Evolutionary conservation across 2,329 filamentous ascomycete species (phyloP).

Genomic region (Trichoderma guizhouense): DNA sequence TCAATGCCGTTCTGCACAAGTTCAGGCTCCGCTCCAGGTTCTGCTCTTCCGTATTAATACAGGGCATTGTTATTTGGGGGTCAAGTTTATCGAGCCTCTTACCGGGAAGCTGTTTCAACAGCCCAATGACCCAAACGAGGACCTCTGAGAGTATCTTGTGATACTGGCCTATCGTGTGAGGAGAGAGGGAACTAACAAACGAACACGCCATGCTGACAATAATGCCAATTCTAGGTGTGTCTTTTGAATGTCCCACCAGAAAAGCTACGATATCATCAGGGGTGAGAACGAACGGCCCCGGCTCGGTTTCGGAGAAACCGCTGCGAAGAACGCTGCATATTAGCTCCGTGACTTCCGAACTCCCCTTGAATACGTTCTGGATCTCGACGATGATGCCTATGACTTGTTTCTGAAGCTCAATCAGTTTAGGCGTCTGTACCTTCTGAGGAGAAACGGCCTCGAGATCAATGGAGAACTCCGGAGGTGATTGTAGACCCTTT

Average conservation of each 20-base stretch:
- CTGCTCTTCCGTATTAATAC: slow-evolving; percentile 38
- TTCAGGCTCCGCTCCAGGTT: slow-evolving; percentile 68
- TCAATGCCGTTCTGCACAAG: slow-evolving; percentile 72
- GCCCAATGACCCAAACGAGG: slow-evolving; percentile 58
- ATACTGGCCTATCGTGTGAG: slow-evolving; percentile 42
- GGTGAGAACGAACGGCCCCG: slow-evolving; percentile 75
- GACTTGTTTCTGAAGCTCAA: slow-evolving; percentile 44
- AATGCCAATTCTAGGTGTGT: slow-evolving; percentile 64
- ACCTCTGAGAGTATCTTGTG: slow-evolving; percentile 49
- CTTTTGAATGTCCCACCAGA: slow-evolving; percentile 55
- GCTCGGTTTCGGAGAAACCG: slow-evolving; percentile 70
- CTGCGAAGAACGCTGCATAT: slow-evolving; percentile 69
- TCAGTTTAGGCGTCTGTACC: slow-evolving; percentile 18
- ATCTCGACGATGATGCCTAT: slow-evolving; percentile 46
- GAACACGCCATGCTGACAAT: slow-evolving; percentile 70
- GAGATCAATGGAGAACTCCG: slow-evolving; percentile 65
- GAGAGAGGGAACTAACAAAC: slow-evolving; percentile 60
- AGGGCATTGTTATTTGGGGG: background rate
- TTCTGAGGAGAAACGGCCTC: slow-evolving; percentile 44
- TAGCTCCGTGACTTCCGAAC: slow-evolving; percentile 66
- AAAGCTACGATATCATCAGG: slow-evolving; percentile 63
- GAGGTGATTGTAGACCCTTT: slow-evolving; percentile 66
- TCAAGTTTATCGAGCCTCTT: slow-evolving; percentile 22
- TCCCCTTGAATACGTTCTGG: slow-evolving; percentile 51
- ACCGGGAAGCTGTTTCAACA: slow-evolving; percentile 63